phyloP scores from a whole-genome alignment of 2,329 filamentous ascomycete genomes.

The Plectosphaerella cucumerina region DNA sequence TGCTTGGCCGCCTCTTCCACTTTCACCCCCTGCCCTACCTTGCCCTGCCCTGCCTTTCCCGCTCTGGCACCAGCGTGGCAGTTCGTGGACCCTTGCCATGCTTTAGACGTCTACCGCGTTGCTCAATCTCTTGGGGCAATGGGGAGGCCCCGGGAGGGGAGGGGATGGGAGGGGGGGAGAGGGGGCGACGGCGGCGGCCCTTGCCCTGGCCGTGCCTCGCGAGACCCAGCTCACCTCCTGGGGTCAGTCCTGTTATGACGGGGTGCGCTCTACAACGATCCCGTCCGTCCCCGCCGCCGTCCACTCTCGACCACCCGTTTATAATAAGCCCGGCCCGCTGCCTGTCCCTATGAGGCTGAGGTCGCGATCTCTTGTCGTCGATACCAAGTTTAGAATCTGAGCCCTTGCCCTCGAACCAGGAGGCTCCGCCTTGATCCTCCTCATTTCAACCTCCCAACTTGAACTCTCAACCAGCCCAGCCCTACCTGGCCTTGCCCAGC shows the following conservation, averaged over 20 bases:
- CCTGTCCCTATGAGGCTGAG: conserved; percentile 13
- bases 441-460: conserved; percentile 9
- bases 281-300: not conserved
- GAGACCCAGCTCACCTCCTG: not conserved
- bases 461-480: conserved; percentile 4
- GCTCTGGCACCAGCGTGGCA: not conserved
- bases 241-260: not conserved
- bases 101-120: not conserved
- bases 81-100: not conserved
- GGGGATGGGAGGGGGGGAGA: too few relatives aligned
- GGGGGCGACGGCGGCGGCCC: too few relatives aligned
- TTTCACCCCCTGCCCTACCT: not conserved
- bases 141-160: not conserved
- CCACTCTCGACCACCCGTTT: not conserved
- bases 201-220: conserved; percentile 3
- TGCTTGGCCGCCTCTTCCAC: not conserved
- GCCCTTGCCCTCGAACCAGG: conserved; percentile 9
- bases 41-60: conserved; percentile 2
- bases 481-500: conserved; percentile 8
- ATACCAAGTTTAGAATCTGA: conserved; percentile 15
- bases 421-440: conserved; percentile 9
- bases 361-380: conserved; percentile 13
- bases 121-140: not conserved
- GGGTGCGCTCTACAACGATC: not conserved
- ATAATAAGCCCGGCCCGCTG: conserved; percentile 1